Evolutionary conservation across 2,329 filamentous ascomycete genomes (phyloP).

Genomic region (Laburnicola sp.): DNA sequence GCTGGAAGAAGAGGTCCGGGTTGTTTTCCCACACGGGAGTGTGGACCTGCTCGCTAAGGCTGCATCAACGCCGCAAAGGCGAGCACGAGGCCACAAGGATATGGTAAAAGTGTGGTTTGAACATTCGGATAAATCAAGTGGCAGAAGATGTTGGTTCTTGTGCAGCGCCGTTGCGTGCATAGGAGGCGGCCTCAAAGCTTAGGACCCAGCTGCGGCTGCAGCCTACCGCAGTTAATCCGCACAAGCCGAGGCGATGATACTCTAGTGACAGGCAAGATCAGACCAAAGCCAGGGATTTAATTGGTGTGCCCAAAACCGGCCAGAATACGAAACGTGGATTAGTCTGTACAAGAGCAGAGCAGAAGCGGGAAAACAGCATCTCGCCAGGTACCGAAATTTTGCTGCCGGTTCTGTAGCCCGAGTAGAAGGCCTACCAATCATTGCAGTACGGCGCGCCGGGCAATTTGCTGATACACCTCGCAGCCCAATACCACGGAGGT

Average conservation of each 20-base stretch:
- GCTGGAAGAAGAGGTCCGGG: slow-evolving; percentile 2
- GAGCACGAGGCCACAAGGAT: neutral
- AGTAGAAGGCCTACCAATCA: slow-evolving; percentile 7
- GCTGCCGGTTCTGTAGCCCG: neutral
- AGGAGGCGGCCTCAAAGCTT: slow-evolving; percentile 6
- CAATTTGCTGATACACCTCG: slow-evolving; percentile 9
- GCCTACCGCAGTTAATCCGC: neutral
- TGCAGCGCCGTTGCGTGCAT: neutral
- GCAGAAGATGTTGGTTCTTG: slow-evolving; percentile 1
- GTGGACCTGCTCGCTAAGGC: neutral
- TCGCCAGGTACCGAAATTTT: neutral
- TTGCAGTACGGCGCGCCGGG: neutral
- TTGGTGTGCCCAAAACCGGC: neutral
- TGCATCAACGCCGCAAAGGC: slow-evolving; percentile 1
- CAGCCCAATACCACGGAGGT: slow-evolving; percentile 7
- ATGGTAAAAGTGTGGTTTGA: slow-evolving; percentile 5
- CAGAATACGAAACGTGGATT: neutral
- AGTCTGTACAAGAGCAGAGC: neutral
- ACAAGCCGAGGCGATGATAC: slow-evolving; percentile 2
- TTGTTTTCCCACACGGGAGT: slow-evolving; percentile 3
- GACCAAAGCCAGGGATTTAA: neutral
- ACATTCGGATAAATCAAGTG: neutral
- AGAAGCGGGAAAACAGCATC: neutral
- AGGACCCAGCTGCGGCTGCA: neutral
- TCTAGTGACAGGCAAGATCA: neutral